Base-by-base conservation (phyloP, 2,329 filamentous ascomycete genomes). In the Colletotrichum aenigma region DNA sequence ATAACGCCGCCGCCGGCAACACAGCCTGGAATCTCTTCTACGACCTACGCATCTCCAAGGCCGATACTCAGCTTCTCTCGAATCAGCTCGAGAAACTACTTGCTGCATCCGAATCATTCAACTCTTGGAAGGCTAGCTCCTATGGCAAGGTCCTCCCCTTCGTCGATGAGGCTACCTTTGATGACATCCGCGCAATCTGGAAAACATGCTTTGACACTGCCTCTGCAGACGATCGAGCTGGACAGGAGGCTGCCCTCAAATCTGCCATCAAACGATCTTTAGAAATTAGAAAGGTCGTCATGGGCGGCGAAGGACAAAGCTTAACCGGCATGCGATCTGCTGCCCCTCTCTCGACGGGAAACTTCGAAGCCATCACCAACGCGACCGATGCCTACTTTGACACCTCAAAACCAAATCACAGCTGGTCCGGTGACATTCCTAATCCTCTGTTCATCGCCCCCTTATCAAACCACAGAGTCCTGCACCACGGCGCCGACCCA, bases 11-110 rank as follows among this genome's bases (percentile, higher is more conserved):
- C 18, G 13, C 70, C 15, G 70, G 64, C 32, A 80, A 84, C 3
- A 68, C 78, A 9, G 81, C 89, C 5, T 92, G 90, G 90, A 86
- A 89, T 72, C 82, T 90, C 43, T 93, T 90, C 81, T 91, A 91
- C 80, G 85, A 92, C 77, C 78, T 89, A 6, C 86, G 85, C 48
- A 76, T 93, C 7, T 84, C 87, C 64, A 76, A 83, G 0, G 60
- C 80, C 4, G 83, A 87, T 4, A 77, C 86, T 0, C 30, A 79
- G 1, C 26, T 86, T 4, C 80, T 92, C 1, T 64, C 48, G 1
- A n/a, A 55, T 7, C 78, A 79, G 26, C 61, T 70, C 0, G 79
- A 83, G 24, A 88, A 88, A 77, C 82, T 93, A 0, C 52, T 85
- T 4, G 76, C 72, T 0, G 65, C 86, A 1, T 86, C 88, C 0